Conservation (phyloP, 768 basidiomycete genomes). For the Agrocybe pediades region DNA sequence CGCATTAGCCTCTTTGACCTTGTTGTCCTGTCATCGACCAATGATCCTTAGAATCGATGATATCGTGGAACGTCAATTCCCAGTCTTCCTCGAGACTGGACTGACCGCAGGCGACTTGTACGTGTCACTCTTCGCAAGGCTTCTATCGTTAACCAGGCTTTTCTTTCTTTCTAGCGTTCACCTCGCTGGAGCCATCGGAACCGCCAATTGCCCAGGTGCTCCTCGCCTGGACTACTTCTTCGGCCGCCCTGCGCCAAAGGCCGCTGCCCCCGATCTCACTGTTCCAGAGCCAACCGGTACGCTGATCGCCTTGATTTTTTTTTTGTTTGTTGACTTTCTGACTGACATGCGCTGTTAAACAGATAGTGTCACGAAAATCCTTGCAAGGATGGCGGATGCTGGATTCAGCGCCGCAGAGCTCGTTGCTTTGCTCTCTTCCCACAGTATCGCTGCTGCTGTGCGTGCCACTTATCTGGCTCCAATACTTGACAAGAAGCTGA, state of each 20-base stretch:
- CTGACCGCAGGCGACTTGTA: constrained; percentile 25
- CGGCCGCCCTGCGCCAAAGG: constrained; percentile 25
- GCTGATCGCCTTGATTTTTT: not conserved
- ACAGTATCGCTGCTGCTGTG: constrained; percentile 24
- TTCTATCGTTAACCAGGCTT: not conserved
- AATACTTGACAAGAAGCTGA: not conserved
- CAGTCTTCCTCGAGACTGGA: constrained; percentile 18
- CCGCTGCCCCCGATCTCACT: constrained; percentile 22
- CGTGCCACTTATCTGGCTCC: not conserved
- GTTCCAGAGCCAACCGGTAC: constrained; percentile 18
- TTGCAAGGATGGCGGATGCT: constrained; percentile 27
- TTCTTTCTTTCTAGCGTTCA: constrained; percentile 12
- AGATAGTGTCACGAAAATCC: constrained; percentile 24
- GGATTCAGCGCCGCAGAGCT: constrained; percentile 24
- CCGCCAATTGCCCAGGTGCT: constrained; percentile 36
- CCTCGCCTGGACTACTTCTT: constrained; percentile 31
- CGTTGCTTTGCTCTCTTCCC: constrained; percentile 23
- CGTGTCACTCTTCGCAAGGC: not conserved
- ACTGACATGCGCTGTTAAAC: not conserved
- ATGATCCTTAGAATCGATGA: constrained; percentile 21
- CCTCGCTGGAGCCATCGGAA: constrained; percentile 25
- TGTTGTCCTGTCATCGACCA: constrained; percentile 1
- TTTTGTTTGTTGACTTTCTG: not conserved
- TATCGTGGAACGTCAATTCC: constrained; percentile 20
- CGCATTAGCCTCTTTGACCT: not conserved